Conservation (phyloP, 257 asterid species). For the Marsdenia floribunda region DNA sequence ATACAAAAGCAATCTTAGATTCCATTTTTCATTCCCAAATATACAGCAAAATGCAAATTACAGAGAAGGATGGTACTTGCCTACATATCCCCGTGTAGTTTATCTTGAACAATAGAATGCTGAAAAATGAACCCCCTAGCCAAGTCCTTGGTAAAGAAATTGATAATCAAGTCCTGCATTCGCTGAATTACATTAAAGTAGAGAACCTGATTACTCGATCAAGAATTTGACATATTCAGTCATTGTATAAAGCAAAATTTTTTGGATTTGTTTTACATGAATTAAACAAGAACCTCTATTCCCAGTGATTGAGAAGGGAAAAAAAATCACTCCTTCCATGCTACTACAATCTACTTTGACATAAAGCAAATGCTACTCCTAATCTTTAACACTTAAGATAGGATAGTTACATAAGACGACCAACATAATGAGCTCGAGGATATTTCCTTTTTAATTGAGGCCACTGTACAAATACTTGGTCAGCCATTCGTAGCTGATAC, state of each 20-base stretch:
- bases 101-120: neutral
- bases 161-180: too few relatives aligned
- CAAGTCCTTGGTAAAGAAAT: neutral
- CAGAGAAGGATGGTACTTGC: too few relatives aligned
- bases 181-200: neutral
- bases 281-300: neutral
- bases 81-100: neutral
- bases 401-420: slow-evolving; percentile 61
- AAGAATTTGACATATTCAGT: neutral
- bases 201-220: neutral
- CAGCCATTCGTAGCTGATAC: slow-evolving; percentile 73
- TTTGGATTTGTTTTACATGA: neutral
- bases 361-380: neutral
- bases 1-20: neutral
- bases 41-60: too few relatives aligned
- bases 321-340: neutral
- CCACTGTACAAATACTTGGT: slow-evolving; percentile 93
- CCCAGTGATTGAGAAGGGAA: neutral
- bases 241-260: neutral
- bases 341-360: neutral
- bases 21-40: neutral
- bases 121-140: neutral
- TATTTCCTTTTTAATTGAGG: slow-evolving; percentile 64
- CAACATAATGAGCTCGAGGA: slow-evolving; percentile 50
- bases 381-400: neutral